A percentile compares a stretch with the other conserved stretches of the same genome.
phyloP scores from a whole-genome alignment of 2,329 filamentous ascomycete species.

The Parascedosporium putredinis region DNA sequence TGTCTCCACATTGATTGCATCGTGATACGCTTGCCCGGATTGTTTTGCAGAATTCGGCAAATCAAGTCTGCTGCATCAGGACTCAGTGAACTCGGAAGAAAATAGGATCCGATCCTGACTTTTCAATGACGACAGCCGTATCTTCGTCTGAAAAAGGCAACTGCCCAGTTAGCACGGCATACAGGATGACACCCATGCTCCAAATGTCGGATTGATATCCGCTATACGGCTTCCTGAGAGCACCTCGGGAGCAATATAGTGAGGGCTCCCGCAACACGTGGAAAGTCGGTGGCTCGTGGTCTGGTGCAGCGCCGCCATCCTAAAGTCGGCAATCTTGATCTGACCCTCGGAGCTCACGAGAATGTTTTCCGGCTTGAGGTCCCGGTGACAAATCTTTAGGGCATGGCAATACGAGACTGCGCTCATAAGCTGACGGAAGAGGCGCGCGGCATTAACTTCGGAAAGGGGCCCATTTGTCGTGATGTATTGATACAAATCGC shows the following conservation, averaged over 20 bases:
- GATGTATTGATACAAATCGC: constrained; percentile 81
- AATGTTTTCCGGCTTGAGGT: constrained; percentile 96
- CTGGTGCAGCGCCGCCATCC: constrained; percentile 88
- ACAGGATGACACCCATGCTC: constrained; percentile 87
- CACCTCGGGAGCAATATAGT: constrained; percentile 92
- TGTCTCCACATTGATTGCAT: constrained; percentile 80
- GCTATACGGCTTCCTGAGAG: constrained; percentile 67
- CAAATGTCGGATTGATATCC: constrained; percentile 86
- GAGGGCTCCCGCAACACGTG: constrained; percentile 90
- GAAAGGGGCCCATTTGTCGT: constrained; percentile 59
- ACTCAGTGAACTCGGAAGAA: constrained; percentile 53
- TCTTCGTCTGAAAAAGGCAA: constrained; percentile 71
- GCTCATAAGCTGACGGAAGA: constrained; percentile 89
- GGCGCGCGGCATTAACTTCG: constrained; percentile 70
- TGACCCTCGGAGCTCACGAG: constrained; percentile 65
- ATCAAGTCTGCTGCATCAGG: constrained; percentile 69
- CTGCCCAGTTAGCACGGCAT: constrained; percentile 71
- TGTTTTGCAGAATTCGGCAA: constrained; percentile 63
- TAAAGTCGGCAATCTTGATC: constrained; percentile 94
- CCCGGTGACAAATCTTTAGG: constrained; percentile 90
- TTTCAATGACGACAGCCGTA: constrained; percentile 49
- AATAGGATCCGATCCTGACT: constrained; percentile 48
- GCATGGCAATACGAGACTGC: constrained; percentile 88
- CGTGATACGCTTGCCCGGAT: constrained; percentile 68
- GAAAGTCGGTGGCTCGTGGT: constrained; percentile 66